Base-by-base conservation (phyloP, 306 rosid genomes). In the Cicer cuneatum region DNA sequence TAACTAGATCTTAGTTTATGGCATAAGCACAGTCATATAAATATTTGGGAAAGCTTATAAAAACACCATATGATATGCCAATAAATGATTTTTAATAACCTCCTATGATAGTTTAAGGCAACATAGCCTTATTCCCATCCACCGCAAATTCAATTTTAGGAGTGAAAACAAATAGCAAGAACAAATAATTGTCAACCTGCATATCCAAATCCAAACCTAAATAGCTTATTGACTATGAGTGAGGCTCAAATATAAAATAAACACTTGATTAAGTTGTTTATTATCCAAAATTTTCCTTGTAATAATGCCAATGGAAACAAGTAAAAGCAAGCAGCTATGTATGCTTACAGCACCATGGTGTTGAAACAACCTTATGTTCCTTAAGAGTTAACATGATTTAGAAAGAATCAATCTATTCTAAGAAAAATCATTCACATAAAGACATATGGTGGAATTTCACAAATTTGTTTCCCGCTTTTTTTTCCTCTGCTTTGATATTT, bases 331-430 rank as follows among this genome's bases (percentile, higher is more conserved):
- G 35, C 35, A 29, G 35, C 35, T 29, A 29, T 29, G 2, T 51
- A 59, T 58, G 15, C 16, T 59, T 59, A 53, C 52, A 54, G 11
- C 49, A 54, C 18, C 41, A 54, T 33, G 35, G 3, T 6, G 33
- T 54, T 72, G 54, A 65, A 79, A 49, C 41, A 71, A 64, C 24
- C 59, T 58, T 24, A 69, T 46, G 10, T 38, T 43, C 45, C 51
- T 12, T 48, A 47, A 16, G 15, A 10, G 48, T 43, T 43, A 43
- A 43, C 48, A 29, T 29, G 35, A 29, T 29, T 29, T 29, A 29
- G 35, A 29, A 29, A 29, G 5, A 29, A 29, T 29, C 35, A 29
- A 29, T 29, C 5, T 29, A 29, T 29, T 41, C 10, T 41, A 41
- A 41, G 10, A 41, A 8, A 41, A 41, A 41, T 29, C 45, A 7